phyloP scores from a whole-genome alignment of 179 eudicot species.

The Camellia oleifera region DNA sequence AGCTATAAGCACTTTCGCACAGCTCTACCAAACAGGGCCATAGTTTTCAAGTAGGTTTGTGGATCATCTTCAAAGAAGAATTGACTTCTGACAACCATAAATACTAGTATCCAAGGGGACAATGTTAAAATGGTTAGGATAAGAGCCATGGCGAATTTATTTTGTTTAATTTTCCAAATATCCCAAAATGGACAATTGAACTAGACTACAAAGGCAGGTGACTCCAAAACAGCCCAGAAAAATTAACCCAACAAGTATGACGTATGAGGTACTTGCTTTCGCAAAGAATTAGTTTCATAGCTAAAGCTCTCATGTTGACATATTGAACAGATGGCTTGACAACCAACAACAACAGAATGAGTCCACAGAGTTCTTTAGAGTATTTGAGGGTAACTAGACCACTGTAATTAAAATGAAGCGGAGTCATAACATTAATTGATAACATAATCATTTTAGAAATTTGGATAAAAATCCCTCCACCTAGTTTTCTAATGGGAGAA shows the following conservation, averaged over 20 bases:
- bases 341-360: not conserved
- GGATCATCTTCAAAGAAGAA: not conserved
- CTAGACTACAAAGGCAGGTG: not conserved
- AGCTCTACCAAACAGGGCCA: too few species aligned
- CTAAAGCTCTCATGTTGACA: not conserved
- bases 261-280: not conserved
- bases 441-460: too few species aligned
- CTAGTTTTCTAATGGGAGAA: too few species aligned
- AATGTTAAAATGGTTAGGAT: not conserved
- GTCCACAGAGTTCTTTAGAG: not conserved
- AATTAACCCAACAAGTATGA: not conserved
- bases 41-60: not conserved
- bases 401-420: not conserved
- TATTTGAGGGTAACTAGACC: not conserved
- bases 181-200: not conserved
- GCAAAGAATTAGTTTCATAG: not conserved
- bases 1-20: too few species aligned
- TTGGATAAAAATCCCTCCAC: too few species aligned
- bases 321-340: not conserved
- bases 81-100: not conserved
- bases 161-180: not conserved
- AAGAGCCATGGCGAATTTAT: not conserved
- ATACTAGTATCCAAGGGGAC: not conserved
- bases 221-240: not conserved
- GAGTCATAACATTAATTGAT: too few species aligned